phyloP scores from a whole-genome alignment of 176 grass and related monocot genomes.

The Aegilops sharonensis region DNA sequence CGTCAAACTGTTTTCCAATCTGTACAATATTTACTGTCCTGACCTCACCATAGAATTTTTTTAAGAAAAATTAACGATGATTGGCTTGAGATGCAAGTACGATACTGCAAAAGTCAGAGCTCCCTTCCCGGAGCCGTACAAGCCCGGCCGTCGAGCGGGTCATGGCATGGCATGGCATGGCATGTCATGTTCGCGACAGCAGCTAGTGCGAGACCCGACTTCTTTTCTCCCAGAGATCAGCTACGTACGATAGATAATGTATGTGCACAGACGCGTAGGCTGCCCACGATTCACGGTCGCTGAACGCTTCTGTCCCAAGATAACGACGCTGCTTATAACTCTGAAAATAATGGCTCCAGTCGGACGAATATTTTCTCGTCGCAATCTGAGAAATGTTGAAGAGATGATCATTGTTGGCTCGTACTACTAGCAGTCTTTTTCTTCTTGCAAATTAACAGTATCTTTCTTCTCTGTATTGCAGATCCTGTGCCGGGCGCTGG shows the following conservation, averaged over 20 bases:
- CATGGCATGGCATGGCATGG: no score
- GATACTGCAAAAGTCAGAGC: background rate
- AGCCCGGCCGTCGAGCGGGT: background rate
- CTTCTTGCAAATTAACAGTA: no score
- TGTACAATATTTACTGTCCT: background rate
- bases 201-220: background rate
- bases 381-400: no score
- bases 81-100: background rate
- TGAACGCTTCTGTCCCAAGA: background rate
- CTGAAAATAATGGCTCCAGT: background rate
- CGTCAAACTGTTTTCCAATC: background rate
- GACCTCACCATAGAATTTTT: background rate
- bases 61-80: background rate
- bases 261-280: background rate
- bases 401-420: no score
- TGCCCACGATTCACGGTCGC: background rate
- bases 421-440: no score
- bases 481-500: constrained; percentile 77
- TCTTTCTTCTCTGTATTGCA: background rate
- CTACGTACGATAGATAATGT: background rate
- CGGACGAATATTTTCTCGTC: background rate
- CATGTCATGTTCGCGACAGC: background rate
- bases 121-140: background rate
- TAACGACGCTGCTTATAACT: background rate
- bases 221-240: background rate